Conservation (phyloP, 768 basidiomycete genomes). For the Ephemerocybe angulata region DNA sequence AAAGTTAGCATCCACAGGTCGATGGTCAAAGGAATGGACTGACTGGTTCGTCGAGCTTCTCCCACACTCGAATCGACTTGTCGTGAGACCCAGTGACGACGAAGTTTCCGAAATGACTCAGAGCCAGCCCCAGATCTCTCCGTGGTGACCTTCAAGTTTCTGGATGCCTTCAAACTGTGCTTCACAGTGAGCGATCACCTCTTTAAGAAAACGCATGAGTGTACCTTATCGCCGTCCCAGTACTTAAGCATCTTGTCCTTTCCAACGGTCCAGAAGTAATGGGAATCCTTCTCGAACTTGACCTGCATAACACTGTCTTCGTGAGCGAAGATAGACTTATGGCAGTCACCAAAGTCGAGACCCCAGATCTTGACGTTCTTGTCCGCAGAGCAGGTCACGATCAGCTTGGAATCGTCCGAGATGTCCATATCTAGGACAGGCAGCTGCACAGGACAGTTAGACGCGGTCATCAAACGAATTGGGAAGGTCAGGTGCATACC, state of each 20-base stretch:
- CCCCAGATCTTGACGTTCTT: slow-evolving; percentile 99
- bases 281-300: slow-evolving; percentile 80
- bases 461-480: neutral
- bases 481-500: slow-evolving; percentile 39
- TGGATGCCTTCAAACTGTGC: slow-evolving; percentile 98
- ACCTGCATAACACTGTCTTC: slow-evolving; percentile 98
- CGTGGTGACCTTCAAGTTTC: slow-evolving; percentile 92
- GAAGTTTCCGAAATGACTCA: slow-evolving; percentile 85
- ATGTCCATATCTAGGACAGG: slow-evolving; percentile 99
- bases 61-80: slow-evolving; percentile 99
- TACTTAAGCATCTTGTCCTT: slow-evolving; percentile 95
- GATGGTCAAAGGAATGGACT: slow-evolving; percentile 18
- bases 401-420: slow-evolving; percentile 91
- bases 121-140: slow-evolving; percentile 93
- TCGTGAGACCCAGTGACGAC: slow-evolving; percentile 97
- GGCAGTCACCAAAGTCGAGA: slow-evolving; percentile 98
- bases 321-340: slow-evolving; percentile 96
- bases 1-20: slow-evolving; percentile 2
- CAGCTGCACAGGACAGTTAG: slow-evolving; percentile 47
- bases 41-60: slow-evolving; percentile 96
- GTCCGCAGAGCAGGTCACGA: slow-evolving; percentile 95
- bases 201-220: too few species aligned
- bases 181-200: too few species aligned
- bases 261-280: slow-evolving; percentile 96
- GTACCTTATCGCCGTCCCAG: slow-evolving; percentile 99